A percentile compares a stretch with the other conserved stretches of the same genome.
Evolutionary conservation across 2,329 filamentous ascomycete genomes (phyloP).

Genomic region (Fusarium haematococcum): DNA sequence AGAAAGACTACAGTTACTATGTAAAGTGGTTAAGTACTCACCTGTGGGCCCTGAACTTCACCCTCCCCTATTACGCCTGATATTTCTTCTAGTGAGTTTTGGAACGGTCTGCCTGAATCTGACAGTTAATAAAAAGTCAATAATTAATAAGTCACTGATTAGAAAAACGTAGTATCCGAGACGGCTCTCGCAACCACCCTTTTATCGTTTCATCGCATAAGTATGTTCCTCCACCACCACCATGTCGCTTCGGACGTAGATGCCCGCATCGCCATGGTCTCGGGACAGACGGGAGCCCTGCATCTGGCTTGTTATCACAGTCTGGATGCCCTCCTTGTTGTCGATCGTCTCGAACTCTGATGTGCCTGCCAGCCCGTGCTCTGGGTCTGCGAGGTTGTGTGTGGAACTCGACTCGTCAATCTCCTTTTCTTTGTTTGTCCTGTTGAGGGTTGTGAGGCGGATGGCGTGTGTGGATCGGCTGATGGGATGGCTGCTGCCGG

Average conservation of each 20-base stretch:
- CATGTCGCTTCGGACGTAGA: slow-evolving; percentile 37
- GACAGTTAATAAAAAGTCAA: not conserved
- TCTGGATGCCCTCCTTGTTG: slow-evolving; percentile 16
- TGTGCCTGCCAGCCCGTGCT: slow-evolving; percentile 11
- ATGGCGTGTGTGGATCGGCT: slow-evolving; percentile 31
- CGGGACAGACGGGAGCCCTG: slow-evolving; percentile 1
- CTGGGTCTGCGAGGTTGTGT: slow-evolving; percentile 35
- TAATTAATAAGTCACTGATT: not conserved
- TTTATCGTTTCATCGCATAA: slow-evolving; percentile 25
- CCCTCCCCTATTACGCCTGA: not conserved
- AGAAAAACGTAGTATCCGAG: not conserved
- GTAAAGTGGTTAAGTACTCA: not conserved
- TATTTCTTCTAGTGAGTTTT: not conserved
- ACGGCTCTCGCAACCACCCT: not conserved
- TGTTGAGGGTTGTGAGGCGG: slow-evolving; percentile 28
- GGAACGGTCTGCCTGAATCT: not conserved
- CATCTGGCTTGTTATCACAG: slow-evolving; percentile 23
- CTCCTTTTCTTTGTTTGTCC: slow-evolving; percentile 37
- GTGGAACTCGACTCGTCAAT: slow-evolving; percentile 39
- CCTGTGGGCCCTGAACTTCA: not conserved
- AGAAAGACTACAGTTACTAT: not conserved
- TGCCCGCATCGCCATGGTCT: slow-evolving; percentile 18
- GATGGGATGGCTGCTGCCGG: slow-evolving; percentile 38
- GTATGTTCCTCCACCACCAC: slow-evolving; percentile 26
- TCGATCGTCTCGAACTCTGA: slow-evolving; percentile 28